phyloP scores from a whole-genome alignment of 2,329 filamentous ascomycete genomes.

The Pyrenochaeta sp. region DNA sequence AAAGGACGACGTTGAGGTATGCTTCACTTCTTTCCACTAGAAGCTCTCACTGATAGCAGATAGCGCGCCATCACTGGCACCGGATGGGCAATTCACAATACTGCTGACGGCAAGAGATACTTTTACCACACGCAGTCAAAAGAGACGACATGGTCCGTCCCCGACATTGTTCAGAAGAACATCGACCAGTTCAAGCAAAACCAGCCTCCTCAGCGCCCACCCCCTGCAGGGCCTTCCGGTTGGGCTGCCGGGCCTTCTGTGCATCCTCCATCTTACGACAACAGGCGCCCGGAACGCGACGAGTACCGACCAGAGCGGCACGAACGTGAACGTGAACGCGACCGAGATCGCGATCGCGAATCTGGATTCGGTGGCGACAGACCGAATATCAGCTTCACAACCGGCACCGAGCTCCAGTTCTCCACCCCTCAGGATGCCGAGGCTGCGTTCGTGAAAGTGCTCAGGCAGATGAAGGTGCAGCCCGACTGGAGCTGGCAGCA shows the following conservation, averaged over 20 bases:
- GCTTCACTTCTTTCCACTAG: conserved; percentile 17
- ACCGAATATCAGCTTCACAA: conserved; percentile 48
- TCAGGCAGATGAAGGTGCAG: conserved; percentile 85
- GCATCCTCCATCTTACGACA: conserved; percentile 52
- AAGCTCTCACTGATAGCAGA: conserved; percentile 19
- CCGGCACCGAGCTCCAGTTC: conserved; percentile 62
- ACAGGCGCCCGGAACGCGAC: conserved; percentile 40
- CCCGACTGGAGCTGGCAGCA: conserved; percentile 94
- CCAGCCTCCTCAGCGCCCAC: conserved; percentile 52
- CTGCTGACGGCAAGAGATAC: conserved; percentile 84
- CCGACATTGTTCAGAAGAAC: conserved; percentile 73
- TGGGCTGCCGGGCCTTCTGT: conserved; percentile 67
- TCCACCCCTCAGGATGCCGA: conserved; percentile 82
- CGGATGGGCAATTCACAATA: conserved; percentile 84
- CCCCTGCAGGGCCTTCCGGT: conserved; percentile 52
- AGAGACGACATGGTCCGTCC: conserved; percentile 94
- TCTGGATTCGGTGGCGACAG: conserved; percentile 53
- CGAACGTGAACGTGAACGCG: conserved; percentile 38
- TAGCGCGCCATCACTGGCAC: conserved; percentile 82
- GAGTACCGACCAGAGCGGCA: conserved; percentile 40
- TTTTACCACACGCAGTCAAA: conserved; percentile 93
- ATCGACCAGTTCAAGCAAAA: conserved; percentile 75
- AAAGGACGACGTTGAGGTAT: conserved; percentile 83
- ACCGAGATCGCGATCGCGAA: conserved; percentile 56
- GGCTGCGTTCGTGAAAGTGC: conserved; percentile 88